Evolutionary conservation across 2,329 filamentous ascomycete species (phyloP), one percentile per base, ranked within the genome.

Genomic region (Pezicula neosporulosa): DNA sequence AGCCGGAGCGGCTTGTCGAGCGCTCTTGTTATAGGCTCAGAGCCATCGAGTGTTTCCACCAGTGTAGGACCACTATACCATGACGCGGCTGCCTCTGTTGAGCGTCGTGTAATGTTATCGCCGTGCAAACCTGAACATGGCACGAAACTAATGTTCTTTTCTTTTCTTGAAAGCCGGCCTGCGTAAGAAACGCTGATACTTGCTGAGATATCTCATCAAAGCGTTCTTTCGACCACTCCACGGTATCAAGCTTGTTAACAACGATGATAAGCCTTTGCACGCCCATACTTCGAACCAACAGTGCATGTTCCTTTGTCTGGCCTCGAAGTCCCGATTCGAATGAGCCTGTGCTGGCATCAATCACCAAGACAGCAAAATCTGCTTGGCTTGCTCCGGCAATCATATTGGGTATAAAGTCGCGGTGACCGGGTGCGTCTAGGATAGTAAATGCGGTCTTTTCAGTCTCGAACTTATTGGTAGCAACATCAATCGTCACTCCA

Each of bases 341-440:
- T 33, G 92, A 92, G 33, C 93, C 94, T 0, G 83, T 90, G 52
- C 88, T 87, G 4, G 93, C 88, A 67, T 99, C 94, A 54, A 99
- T 90, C 18, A 99, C 94, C 3, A 99, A 76, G 1, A 99, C 87
- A 0, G 92, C 94, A 69, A 97, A 94, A 67, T 99, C 94, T 9
- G 94, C 95, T 70, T 97, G 93, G 53, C 89, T 94, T 3, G 93
- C 91, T 13, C 94, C 94, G 2, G 93, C 93, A 67, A 99, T 97
- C 94, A 99, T 99, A 68, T 97, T 99, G 1, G 94, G 94, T 18
- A 99, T 91, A 66, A 97, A 99, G 67, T 99, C 94, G 54, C 86
- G 82, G 69, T 99, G 94, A 0, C 94, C 94, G 0, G 94, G 94
- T 0, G 94, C 93, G 67, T 99, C 94, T 4, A 99, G 78, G 43